Evolutionary conservation across 176 grass and related monocot species (phyloP).

Genomic region (Raddia guianensis): DNA sequence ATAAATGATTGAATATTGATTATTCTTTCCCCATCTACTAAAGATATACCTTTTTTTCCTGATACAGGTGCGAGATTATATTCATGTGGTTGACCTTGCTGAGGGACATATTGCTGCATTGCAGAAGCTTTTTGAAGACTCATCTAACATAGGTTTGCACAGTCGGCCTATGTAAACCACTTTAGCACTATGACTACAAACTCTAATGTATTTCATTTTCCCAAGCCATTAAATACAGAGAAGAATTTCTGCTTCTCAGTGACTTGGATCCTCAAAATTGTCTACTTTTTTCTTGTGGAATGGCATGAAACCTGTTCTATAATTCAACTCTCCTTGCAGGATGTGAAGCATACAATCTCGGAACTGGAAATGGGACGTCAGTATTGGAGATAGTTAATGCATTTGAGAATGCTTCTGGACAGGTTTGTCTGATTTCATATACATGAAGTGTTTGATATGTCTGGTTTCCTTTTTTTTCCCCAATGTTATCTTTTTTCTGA

Average conservation of each 20-base stretch:
- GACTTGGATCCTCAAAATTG: constrained; percentile 15
- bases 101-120: constrained; percentile 89
- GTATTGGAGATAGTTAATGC: constrained; percentile 97
- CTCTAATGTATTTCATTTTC: constrained; percentile 12
- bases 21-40: constrained; percentile 16
- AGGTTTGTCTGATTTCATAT: constrained; percentile 54
- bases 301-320: constrained; percentile 9
- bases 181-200: constrained; percentile 9
- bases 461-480: constrained; percentile 14
- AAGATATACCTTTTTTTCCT: constrained; percentile 31
- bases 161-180: constrained; percentile 20
- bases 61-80: constrained; percentile 84
- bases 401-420: constrained; percentile 94
- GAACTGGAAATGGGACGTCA: constrained; percentile 90
- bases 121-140: constrained; percentile 80
- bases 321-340: constrained; percentile 52
- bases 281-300: constrained; percentile 2
- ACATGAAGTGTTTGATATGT: not conserved
- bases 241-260: constrained; percentile 16
- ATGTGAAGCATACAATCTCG: constrained; percentile 92
- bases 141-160: constrained; percentile 71
- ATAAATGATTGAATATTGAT: not conserved
- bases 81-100: constrained; percentile 94
- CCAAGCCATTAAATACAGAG: not conserved
- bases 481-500: constrained; percentile 23